These are phyloP conservation scores for Dendrocalamus latiflorus DNA, from an alignment of 202 grass and related monocot genomes.

Conservation along the genomic window DNA sequence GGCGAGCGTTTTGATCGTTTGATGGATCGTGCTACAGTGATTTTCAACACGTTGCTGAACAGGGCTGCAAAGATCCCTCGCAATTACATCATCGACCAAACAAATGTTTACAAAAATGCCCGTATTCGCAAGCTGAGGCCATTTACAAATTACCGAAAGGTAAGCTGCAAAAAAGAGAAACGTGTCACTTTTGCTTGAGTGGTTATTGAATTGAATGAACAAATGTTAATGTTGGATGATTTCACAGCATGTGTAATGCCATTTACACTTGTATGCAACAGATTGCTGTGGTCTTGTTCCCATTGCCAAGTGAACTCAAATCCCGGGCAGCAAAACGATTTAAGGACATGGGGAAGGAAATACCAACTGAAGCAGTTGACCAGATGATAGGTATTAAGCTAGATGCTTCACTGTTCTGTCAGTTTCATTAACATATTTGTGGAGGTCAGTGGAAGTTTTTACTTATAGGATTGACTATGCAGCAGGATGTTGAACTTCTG, in stretches of 20 bases:
- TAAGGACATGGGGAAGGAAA: constrained; percentile 61
- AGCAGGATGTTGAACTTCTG: neutral
- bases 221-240: constrained; percentile 10
- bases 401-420: neutral
- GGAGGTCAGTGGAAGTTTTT: neutral
- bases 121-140: constrained; percentile 51
- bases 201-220: neutral
- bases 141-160: constrained; percentile 53
- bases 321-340: constrained; percentile 32
- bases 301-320: constrained; percentile 45
- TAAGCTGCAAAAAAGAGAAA: constrained; percentile 12
- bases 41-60: constrained; percentile 58
- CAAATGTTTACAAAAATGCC: constrained; percentile 59
- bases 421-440: neutral
- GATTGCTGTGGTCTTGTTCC: constrained; percentile 58
- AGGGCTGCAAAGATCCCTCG: constrained; percentile 51
- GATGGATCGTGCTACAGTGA: constrained; percentile 46
- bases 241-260: neutral
- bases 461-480: neutral
- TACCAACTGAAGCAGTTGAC: constrained; percentile 58
- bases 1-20: constrained; percentile 59
- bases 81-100: constrained; percentile 68
- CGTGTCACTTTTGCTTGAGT: neutral
- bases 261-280: constrained; percentile 19
- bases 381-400: constrained; percentile 56